Evolutionary conservation across 495 filamentous ascomycete genomes (phyloP).

Genomic region (Staphylotrichum longicolle): DNA sequence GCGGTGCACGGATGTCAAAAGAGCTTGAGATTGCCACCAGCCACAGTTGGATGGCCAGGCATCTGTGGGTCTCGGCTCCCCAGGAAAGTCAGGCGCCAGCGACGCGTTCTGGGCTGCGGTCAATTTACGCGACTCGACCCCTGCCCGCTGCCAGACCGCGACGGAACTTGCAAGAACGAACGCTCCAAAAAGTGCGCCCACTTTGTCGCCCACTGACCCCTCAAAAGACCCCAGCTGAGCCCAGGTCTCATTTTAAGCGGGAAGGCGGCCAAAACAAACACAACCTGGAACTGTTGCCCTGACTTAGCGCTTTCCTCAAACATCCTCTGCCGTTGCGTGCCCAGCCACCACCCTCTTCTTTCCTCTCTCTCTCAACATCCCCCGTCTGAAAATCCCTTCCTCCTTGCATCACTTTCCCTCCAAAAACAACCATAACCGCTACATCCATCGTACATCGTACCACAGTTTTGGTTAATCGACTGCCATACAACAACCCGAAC

Average conservation of each 20-base stretch:
- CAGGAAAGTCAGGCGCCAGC: constrained; percentile 8
- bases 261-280: constrained; percentile 16
- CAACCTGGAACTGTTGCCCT: not conserved
- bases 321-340: not conserved
- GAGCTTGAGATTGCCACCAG: not conserved
- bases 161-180: constrained; percentile 9
- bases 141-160: constrained; percentile 10
- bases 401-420: not conserved
- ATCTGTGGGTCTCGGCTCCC: not conserved
- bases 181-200: constrained; percentile 14
- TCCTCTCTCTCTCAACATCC: not conserved
- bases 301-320: constrained; percentile 13
- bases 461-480: not conserved
- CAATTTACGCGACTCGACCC: constrained; percentile 32
- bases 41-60: not conserved
- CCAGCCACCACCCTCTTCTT: not conserved
- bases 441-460: not conserved
- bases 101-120: constrained; percentile 21
- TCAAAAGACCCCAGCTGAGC: not conserved
- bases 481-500: constrained; percentile 3
- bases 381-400: not conserved
- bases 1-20: not conserved
- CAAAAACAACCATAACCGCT: not conserved
- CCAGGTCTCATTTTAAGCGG: constrained; percentile 8
- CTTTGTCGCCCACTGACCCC: constrained; percentile 9